These are phyloP conservation scores for Termitomyces sp. DNA, from an alignment of 768 basidiomycete genomes.

Conservation along the genomic window DNA sequence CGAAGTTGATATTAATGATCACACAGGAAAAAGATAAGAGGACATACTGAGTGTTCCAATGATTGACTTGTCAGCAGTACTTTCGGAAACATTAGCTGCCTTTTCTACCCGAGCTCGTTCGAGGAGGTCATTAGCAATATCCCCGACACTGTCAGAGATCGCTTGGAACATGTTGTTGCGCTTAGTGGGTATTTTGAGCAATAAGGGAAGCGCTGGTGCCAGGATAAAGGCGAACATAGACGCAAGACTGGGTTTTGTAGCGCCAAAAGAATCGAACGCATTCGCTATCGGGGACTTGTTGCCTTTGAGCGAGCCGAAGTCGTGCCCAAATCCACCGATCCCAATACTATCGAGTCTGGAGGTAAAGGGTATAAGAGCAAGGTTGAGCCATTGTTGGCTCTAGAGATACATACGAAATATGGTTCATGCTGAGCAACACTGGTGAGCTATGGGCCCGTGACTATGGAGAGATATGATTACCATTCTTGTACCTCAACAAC, in stretches of 20 bases:
- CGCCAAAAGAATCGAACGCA: conserved; percentile 30
- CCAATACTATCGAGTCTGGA: conserved; percentile 48
- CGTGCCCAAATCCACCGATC: conserved; percentile 48
- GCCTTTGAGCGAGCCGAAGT: conserved; percentile 46
- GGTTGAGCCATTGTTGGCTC: not conserved
- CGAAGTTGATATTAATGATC: not conserved
- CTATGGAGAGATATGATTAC: conserved; percentile 16
- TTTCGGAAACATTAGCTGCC: conserved; percentile 15
- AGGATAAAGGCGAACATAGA: conserved; percentile 20
- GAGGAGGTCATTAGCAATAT: conserved; percentile 30
- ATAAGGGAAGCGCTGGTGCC: conserved; percentile 25
- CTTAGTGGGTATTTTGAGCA: conserved; percentile 26
- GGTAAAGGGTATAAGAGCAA: not conserved
- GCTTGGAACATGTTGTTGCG: conserved; percentile 22
- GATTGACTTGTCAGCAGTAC: conserved; percentile 22
- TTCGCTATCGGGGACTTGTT: conserved; percentile 30
- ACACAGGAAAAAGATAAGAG: not conserved
- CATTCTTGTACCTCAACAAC: conserved; percentile 45
- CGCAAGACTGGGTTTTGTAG: conserved; percentile 16
- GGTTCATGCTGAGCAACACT: conserved; percentile 33
- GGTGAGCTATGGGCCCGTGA: not conserved
- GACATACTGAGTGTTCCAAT: conserved; percentile 24
- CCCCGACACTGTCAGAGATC: conserved; percentile 23
- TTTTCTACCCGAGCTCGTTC: conserved; percentile 24
- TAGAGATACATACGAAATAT: conserved; percentile 33